Base-by-base conservation (phyloP, 2,329 filamentous ascomycete genomes). In the Aspergillus tamarii region DNA sequence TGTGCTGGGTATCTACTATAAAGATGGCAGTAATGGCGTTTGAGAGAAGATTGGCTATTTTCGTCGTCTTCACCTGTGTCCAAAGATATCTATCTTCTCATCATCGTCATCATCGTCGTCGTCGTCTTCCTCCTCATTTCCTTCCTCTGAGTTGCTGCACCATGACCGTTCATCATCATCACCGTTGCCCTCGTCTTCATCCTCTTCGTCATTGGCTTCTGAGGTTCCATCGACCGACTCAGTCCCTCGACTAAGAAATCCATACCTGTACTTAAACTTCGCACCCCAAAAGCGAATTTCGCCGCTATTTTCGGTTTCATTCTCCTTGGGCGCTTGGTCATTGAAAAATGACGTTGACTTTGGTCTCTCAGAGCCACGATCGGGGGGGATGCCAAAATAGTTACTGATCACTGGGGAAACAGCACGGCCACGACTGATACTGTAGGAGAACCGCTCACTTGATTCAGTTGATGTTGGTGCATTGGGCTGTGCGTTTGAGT, bases 271-370 rank as follows among this genome's bases (percentile, higher is more conserved):
- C 52, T 74, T 73, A 26, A 83, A 78, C 73, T 81, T 82, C 14
- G 81, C 78, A 53, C 83, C 83, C 85, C 87, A 89, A 57, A 89
- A 83, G 34, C 84, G 83, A 34, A 89, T 71, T 62, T 89, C 84
- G 61, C 87, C 87, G 21, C 85, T 83, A 0, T 84, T 84, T 19
- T 86, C 84, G 10, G 79, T 77, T n/a, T 73, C 65, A 55, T 66
- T 52, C 21, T 67, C 67, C 59, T 63, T 66, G 54, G 66, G 64
- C 48, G 68, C 39, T 55, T 64, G 61, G 54, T 61, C 63, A 14
- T 72, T 69, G 63, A 72, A 75, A 56, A 73, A 72, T 36, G 74
- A 74, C 14, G 70, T 67, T 26, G 72, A 75, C 16, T 66, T 72
- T 56, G 70, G 72, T 63, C 68, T 74, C 58, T 69, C 73, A 60